These are phyloP conservation scores for Aspergillus ruber DNA, from an alignment of 2,329 filamentous ascomycete genomes.

Conservation along the genomic window DNA sequence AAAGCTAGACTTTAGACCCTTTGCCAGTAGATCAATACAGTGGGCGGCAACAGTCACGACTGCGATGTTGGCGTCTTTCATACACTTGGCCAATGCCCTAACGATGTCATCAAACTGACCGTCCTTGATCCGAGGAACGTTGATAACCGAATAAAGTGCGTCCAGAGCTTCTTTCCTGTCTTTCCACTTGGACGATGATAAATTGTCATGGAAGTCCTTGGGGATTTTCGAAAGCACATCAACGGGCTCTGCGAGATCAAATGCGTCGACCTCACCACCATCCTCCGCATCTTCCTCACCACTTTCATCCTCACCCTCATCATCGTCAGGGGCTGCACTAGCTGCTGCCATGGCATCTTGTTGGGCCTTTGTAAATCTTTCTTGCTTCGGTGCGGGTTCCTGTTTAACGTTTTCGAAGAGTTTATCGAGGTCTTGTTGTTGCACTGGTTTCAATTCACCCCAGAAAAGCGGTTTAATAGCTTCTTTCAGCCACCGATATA, in stretches of 20 bases:
- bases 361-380: slow-evolving; percentile 79
- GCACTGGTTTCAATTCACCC: slow-evolving; percentile 88
- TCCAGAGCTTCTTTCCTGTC: slow-evolving; percentile 93
- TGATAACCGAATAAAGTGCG: slow-evolving; percentile 66
- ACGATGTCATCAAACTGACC: slow-evolving; percentile 80
- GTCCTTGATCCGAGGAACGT: slow-evolving; percentile 87
- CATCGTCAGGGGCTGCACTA: slow-evolving; percentile 54
- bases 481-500: slow-evolving; percentile 94
- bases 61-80: slow-evolving; percentile 97
- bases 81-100: slow-evolving; percentile 80
- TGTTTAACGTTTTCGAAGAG: slow-evolving; percentile 90
- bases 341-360: slow-evolving; percentile 75
- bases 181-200: slow-evolving; percentile 95
- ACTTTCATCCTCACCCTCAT: slow-evolving; percentile 49
- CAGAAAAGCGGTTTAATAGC: slow-evolving; percentile 99
- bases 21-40: slow-evolving; percentile 82
- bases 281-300: slow-evolving; percentile 55
- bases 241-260: slow-evolving; percentile 77
- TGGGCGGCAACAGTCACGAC: slow-evolving; percentile 91
- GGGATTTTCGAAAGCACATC: slow-evolving; percentile 79
- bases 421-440: slow-evolving; percentile 88
- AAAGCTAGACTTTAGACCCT: slow-evolving; percentile 72
- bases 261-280: slow-evolving; percentile 66
- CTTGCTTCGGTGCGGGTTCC: slow-evolving; percentile 81
- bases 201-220: slow-evolving; percentile 70